A percentile compares a stretch with the other conserved stretches of the same genome.
Evolutionary conservation across 768 basidiomycete species (phyloP).

Genomic region (Trametes cingulata): DNA sequence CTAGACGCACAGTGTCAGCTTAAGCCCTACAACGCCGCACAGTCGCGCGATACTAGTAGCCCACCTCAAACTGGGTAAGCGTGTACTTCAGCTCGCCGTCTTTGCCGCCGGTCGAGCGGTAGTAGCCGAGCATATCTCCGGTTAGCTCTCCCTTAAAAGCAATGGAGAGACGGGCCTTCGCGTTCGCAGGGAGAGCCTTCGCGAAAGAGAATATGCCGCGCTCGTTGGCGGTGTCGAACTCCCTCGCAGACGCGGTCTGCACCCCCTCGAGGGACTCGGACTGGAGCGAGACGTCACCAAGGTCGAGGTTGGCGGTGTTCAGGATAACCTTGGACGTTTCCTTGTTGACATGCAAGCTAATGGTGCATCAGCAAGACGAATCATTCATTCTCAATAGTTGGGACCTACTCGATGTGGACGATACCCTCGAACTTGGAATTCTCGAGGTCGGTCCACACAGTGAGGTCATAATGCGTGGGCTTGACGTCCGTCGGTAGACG

Average conservation of each 20-base stretch:
- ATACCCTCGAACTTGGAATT: conserved; percentile 75
- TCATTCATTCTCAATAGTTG: not conserved
- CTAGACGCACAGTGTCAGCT: conserved; percentile 38
- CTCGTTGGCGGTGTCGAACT: conserved; percentile 63
- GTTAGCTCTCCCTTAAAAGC: conserved; percentile 69
- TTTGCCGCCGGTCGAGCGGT: conserved; percentile 64
- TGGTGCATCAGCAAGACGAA: too few relatives aligned
- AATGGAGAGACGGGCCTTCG: conserved; percentile 70
- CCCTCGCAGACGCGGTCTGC: conserved; percentile 45
- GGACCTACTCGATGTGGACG: conserved; percentile 64
- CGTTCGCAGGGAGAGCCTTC: conserved; percentile 54
- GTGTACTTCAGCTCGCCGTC: conserved; percentile 70
- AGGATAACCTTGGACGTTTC: conserved; percentile 66
- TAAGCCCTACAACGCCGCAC: not conserved
- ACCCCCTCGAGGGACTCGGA: conserved; percentile 53
- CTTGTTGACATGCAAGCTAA: conserved; percentile 64
- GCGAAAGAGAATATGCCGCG: conserved; percentile 66
- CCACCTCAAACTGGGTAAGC: conserved; percentile 87
- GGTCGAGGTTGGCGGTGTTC: conserved; percentile 63
- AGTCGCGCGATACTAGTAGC: not conserved
- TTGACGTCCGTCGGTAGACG: conserved; percentile 69
- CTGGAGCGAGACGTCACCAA: conserved; percentile 56
- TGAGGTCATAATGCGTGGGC: conserved; percentile 77
- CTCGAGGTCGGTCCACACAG: conserved; percentile 80
- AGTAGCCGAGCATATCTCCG: conserved; percentile 81